Base-by-base conservation (phyloP, 257 asterid genomes). In the Fraxinus anomala region DNA sequence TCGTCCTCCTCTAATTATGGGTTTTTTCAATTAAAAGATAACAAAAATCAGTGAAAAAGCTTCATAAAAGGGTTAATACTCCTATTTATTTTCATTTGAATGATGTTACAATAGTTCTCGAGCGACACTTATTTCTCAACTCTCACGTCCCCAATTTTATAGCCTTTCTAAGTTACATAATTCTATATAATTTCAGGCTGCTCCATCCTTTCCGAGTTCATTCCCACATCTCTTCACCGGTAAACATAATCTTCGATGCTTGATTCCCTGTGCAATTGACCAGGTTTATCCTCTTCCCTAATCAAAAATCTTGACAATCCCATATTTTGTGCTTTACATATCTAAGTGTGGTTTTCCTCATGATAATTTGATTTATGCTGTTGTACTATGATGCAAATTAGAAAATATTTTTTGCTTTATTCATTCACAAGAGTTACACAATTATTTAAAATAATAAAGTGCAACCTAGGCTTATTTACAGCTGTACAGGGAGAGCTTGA, bases 211-310 rank as follows among this genome's bases (percentile, higher is more conserved):
- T 83, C 97, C 97, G 24, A 92, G 96, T 83, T 92, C 99, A 69
- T 95, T 95, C 80, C 97, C 98, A 6, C 99, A 92, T 87, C 87
- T 92, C 42, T 95, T 92, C 84, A 73, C 91, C 24, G 92, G 87
- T 69, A 89, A 88, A 83, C 96, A 95, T 51, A 89, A 73, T 78
- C 89, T 83, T 33, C 96, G 94, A 28, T 92, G 99, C 86, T 82
- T 95, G 91, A 91, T 95, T 87, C 97, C 98, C 37, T 95, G 99
- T 75, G 99, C 99, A 56, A 95, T 95, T 39, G 98, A 92, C 82
- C 99, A 92, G 99, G 98, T 95, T 77, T 42, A 1, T 72, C 65
- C 81, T 83, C 74, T 28, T 79, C 76, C 82, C 68, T 23, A 13
- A 77, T 80, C 81, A 44, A 44, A 44, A 13, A 44, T 44, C 19